Base-by-base conservation (phyloP, 192 early-diverging fungal genomes). In the Backusella macrospora region DNA sequence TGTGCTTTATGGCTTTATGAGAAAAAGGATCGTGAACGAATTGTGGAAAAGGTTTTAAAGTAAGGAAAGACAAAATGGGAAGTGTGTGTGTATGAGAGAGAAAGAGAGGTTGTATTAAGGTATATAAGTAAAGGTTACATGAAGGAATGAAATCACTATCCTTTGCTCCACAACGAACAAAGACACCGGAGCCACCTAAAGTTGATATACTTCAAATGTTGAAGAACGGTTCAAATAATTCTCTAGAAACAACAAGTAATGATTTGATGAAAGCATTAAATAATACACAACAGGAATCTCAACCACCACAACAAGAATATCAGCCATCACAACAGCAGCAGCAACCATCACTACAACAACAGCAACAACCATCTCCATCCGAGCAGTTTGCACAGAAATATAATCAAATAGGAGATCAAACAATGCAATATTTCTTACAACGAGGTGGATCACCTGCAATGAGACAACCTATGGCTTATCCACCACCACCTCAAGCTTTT, bases 1-100 rank as follows among this genome's bases (percentile, higher is more conserved):
- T 85, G 87, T 70, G 92, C 92, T 4, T 82, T 95, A 59, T 95
- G 93, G 93, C 84, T 95, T 65, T 95, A 85, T 71, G 93, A 94
- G 80, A 79, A 83, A 21, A 78, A 80, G 34, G 93, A 95, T 83
- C 79, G 92, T 15, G 84, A 83, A 29, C 77, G 92, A 72, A 80
- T 95, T 62, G 83, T 79, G 44, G 81, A 73, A 46, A 77, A 76
- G 59, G 76, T 89, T 21, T 34, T 34, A 34, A 34, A 34, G 29
- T 34, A 34, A 34, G 29, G 29, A 34, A 34, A 2, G 0, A 34
- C 29, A 34, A 34, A 34, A 34, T 34, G 29, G 29, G 2, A 34
- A 34, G 29, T 34, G 29, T 34, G 29, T 34, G 29, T 34, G 29
- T 34, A 2, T 34, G 29, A 34, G 29, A 34, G 2, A 34, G 29